Evolutionary conservation across 2,329 filamentous ascomycete genomes (phyloP), one percentile per base, ranked within the genome.

Genomic region (Waltergamsia citrina): DNA sequence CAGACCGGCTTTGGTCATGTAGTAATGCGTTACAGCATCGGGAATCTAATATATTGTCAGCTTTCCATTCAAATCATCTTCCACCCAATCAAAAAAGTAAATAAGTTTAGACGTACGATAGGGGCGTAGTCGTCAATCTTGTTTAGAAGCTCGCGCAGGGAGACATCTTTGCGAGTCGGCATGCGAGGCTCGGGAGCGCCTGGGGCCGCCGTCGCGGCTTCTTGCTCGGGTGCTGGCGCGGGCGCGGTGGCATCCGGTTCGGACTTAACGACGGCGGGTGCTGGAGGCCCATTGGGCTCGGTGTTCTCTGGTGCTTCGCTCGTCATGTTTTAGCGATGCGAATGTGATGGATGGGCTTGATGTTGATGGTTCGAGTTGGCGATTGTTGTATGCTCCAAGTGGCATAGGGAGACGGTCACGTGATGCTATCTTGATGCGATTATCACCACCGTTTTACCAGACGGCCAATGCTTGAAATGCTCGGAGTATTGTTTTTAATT

Each of bases 81-180:
- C n/a, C n/a, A n/a, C n/a, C n/a, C n/a, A n/a, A n/a, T n/a, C n/a
- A n/a, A n/a, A n/a, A n/a, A n/a, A n/a, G n/a, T n/a, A n/a, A n/a
- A n/a, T n/a, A n/a, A 17, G 15, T 23, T n/a, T 12, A 23, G 7
- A 35, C 82, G 43, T 72, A 95, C 88, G 50, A 98, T 94, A 9
- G 92, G 92, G 40, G 92, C 87, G 60, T 92, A 96, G 51, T 98
- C 92, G 54, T 98, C 92, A 81, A 98, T 96, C 69, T 94, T 95
- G 43, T 74, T 74, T 14, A 98, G 60, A 53, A 98, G 95, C 59
- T 96, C 90, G 52, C 88, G 83, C 44, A 98, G 64, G 25, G 84
- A 94, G 15, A 82, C 81, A 61, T 98, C 92, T 62, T 96, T 96
- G 55, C 87, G 85, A 34, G 81, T 80, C 2, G 83, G 79, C 42